A percentile compares a stretch with the other conserved stretches of the same genome.
Evolutionary conservation across 352 stramenopile species (phyloP).

Genomic region (Globisporangium polare): DNA sequence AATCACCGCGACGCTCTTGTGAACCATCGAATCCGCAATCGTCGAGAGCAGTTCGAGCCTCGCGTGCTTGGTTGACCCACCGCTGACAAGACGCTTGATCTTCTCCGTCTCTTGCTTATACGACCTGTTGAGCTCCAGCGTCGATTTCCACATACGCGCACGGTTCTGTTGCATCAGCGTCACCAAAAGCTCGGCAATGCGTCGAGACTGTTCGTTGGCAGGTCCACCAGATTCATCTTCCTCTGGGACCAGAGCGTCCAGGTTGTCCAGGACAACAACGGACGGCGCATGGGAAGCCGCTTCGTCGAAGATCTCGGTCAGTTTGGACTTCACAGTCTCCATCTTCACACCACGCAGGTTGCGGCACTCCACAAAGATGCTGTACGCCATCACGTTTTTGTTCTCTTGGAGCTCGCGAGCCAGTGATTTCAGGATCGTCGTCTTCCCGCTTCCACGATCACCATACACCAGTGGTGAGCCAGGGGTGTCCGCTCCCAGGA

Average conservation of each 20-base stretch:
- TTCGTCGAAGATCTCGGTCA: slow-evolving; percentile 57
- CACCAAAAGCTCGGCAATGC: slow-evolving; percentile 76
- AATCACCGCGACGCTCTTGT: slow-evolving; percentile 66
- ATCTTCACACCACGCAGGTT: slow-evolving; percentile 84
- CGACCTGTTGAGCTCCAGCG: slow-evolving; percentile 49
- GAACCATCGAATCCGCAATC: slow-evolving; percentile 50
- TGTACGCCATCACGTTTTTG: slow-evolving; percentile 33
- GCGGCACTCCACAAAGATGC: slow-evolving; percentile 57
- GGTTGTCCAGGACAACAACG: slow-evolving; percentile 76
- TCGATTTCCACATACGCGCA: slow-evolving; percentile 58
- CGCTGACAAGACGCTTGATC: slow-evolving; percentile 20
- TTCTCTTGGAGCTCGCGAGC: slow-evolving; percentile 31
- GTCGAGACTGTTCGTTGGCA: slow-evolving; percentile 82
- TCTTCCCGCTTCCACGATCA: slow-evolving; percentile 76
- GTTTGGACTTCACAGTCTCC: slow-evolving; percentile 67
- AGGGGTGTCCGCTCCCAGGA: slow-evolving; percentile 53
- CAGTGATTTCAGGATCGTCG: slow-evolving; percentile 56
- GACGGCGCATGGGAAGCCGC: slow-evolving; percentile 43
- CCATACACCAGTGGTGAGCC: slow-evolving; percentile 68
- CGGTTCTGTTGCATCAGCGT: slow-evolving; percentile 48
- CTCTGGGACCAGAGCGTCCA: slow-evolving; percentile 77
- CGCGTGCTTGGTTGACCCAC: slow-evolving; percentile 15
- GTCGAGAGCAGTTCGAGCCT: slow-evolving; percentile 38
- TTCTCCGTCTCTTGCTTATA: slow-evolving; percentile 36
- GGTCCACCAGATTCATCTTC: slow-evolving; percentile 69